Evolutionary conservation across 169 alveolate genomes (phyloP), one percentile per base, ranked within the genome.

Genomic region (Amoebophrya sp.): DNA sequence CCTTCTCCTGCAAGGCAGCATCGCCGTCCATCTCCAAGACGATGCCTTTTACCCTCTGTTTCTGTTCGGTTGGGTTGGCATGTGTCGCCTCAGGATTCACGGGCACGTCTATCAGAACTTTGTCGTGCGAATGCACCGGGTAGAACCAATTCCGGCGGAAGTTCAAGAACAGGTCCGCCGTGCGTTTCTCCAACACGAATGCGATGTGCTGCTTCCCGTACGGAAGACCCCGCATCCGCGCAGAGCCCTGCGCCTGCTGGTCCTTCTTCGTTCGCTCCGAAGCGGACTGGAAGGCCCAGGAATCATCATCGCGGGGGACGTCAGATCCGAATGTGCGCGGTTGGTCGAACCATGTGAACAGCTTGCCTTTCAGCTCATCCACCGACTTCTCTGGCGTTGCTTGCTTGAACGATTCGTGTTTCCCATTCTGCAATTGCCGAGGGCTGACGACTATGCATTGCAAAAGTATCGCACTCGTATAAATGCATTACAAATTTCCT

Each of bases 301-400:
- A 7, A n/a, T 25, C 83, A 25, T 66, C 83, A 25, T 66, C 83
- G 7, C 83, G 29, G 10, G 83, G 83, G 10, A 66, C 83, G 83
- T 66, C 83, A 25, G 83, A 66, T 25, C 83, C 83, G 18, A 66
- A 66, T 25, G 83, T 66, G 29, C 83, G 29, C 35, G 83, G 83
- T 25, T 66, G 83, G 83, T 66, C 83, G 35, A 66, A 66, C 83
- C 83, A 66, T 1, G 83, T 66, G 83, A 66, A 66, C 32, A 66
- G 83, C 83, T 66, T 66, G 39, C 7, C 35, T 25, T 66, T 66
- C 38, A 66, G 1, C 1, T 66, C 83, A 12, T 12, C 32, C 35
- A 66, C 29, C 35, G 83, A 1, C 32, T 18, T 1, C 35, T 25
- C 32, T 2, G 39, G 2, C 1, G 10, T 7, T 66, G 83, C 83